Conservation (phyloP, 2,329 filamentous ascomycete genomes). For the Dothidotthia symphoricarpi region DNA sequence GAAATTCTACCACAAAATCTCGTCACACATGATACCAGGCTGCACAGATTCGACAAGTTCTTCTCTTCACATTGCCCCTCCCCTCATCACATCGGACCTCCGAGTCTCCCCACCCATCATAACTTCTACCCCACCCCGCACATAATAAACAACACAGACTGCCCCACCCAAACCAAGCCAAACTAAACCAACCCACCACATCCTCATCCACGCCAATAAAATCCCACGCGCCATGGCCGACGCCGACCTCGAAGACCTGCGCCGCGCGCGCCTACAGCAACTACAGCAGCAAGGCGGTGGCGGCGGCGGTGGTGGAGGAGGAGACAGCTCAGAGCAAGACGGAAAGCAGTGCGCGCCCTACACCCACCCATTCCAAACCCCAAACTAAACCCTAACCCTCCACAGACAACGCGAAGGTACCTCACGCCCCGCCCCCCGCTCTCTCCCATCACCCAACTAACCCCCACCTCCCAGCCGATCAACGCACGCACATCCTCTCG, state of each 20-base stretch:
- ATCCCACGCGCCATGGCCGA: constrained; percentile 55
- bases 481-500: constrained; percentile 72
- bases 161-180: neutral
- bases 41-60: too few species aligned
- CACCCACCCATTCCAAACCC: neutral
- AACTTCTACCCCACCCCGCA: constrained; percentile 4
- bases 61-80: neutral
- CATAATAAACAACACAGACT: constrained; percentile 1
- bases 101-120: constrained; percentile 9
- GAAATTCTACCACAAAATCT: too few species aligned
- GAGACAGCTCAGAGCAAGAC: constrained; percentile 56
- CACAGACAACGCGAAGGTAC: constrained; percentile 24
- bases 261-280: constrained; percentile 88
- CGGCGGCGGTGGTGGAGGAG: constrained; percentile 52
- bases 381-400: neutral
- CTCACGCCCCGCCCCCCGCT: neutral
- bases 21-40: too few species aligned
- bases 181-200: neutral
- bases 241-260: constrained; percentile 74
- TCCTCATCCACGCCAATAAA: too few species aligned
- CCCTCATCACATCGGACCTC: constrained; percentile 2
- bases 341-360: constrained; percentile 11
- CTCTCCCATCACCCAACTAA: constrained; percentile 36
- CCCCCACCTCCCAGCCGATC: constrained; percentile 57
- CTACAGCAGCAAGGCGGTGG: constrained; percentile 70